Base-by-base conservation (phyloP, 345 rosid genomes). In the Capsella bursapastoris region DNA sequence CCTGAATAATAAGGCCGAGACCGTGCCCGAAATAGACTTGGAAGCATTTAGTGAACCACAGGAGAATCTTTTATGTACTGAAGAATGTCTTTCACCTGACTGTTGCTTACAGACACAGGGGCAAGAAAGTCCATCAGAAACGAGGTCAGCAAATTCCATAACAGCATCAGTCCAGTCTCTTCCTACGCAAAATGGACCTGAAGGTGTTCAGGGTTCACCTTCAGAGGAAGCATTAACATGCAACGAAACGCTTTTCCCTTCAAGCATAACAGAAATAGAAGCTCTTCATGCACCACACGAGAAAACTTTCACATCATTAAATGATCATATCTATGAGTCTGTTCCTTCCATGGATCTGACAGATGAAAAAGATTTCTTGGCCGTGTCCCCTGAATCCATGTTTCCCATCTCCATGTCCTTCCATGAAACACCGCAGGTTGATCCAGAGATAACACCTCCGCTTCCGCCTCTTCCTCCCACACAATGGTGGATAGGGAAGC, bases 381-480 rank as follows among this genome's bases (percentile, higher is more conserved):
- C 49, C 5, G 51, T 66, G 34, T 58, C 63, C 56, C 18, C 64
- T 3, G 41, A 69, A 31, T 31, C 72, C 7, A 49, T 35, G 65
- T 2, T 14, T 47, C 66, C 32, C 25, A 37, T 8, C 65, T 47
- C 72, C 51, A 40, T 45, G 62, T 29, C 67, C 2, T 57, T 69
- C 22, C 79, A 84, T 60, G 84, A 65, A 70, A 66, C 76, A 77
- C 72, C 82, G 61, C 63, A 75, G 40, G 76, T 37, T 48, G 70
- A 62, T 68, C 44, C 56, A 8, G 86, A 82, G 52, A 88, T 84
- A 67, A 71, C 74, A 66, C 98, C 95, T 49, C 94, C 94, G 25
- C 67, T 92, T 83, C 92, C 92, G 4, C 95, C 98, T 74, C 81
- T 88, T 65, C 95, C 97, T 79, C 95, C 97, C n/a, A 81, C 90